Evolutionary conservation across 306 rosid species (phyloP).

Genomic region (Lotus japonicus): DNA sequence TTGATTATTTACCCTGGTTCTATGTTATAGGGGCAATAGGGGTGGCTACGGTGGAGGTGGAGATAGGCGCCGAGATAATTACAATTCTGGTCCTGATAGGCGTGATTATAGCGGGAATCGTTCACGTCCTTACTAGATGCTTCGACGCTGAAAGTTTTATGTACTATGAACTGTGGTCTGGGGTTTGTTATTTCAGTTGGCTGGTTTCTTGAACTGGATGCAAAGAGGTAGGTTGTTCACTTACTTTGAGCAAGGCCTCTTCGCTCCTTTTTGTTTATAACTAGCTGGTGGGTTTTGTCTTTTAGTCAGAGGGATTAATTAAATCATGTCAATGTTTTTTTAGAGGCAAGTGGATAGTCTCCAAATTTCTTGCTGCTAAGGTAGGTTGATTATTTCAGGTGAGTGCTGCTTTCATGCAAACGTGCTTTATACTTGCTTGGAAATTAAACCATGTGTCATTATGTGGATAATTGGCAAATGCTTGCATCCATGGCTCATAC

Average conservation of each 20-base stretch:
- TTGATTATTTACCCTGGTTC: slow-evolving; percentile 4
- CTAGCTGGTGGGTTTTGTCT: slow-evolving; percentile 55
- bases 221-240: slow-evolving; percentile 98
- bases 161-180: slow-evolving; percentile 84
- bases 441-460: slow-evolving; percentile 32
- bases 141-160: slow-evolving; percentile 47
- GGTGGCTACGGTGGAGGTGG: slow-evolving; percentile 99
- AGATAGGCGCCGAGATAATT: slow-evolving; percentile 86
- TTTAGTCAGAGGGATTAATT: slow-evolving; percentile 67
- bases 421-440: slow-evolving; percentile 36
- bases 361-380: slow-evolving; percentile 97
- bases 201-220: slow-evolving; percentile 78
- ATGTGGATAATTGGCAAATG: slow-evolving; percentile 28
- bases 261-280: slow-evolving; percentile 48
- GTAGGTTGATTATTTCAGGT: slow-evolving; percentile 98
- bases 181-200: slow-evolving; percentile 68
- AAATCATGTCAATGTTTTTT: slow-evolving; percentile 81
- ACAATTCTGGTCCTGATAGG: slow-evolving; percentile 77
- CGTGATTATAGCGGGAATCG: slow-evolving; percentile 93
- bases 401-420: slow-evolving; percentile 68
- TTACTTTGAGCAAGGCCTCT: slow-evolving; percentile 74
- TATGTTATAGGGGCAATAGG: slow-evolving; percentile 56
- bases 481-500: slow-evolving; percentile 34
- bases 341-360: slow-evolving; percentile 97
- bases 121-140: slow-evolving; percentile 81